These are phyloP conservation scores for Priceomyces medius DNA, from an alignment of 805 yeast genomes.

Conservation along the genomic window DNA sequence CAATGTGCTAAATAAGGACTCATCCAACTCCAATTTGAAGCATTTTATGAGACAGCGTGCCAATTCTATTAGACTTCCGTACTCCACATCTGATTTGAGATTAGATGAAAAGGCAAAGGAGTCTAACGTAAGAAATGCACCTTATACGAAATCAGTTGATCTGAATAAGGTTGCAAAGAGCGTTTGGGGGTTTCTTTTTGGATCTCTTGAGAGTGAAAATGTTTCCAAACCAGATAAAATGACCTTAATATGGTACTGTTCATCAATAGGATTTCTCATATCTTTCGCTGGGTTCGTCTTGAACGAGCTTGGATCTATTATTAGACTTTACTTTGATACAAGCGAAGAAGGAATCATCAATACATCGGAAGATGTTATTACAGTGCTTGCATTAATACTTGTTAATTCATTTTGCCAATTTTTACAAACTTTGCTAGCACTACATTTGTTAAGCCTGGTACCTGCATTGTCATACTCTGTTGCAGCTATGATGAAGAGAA, in stretches of 20 bases:
- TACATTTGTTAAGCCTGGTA: constrained; percentile 74
- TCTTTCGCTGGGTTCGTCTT: constrained; percentile 73
- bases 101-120: constrained; percentile 24
- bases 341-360: constrained; percentile 7
- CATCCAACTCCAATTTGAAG: constrained; percentile 1
- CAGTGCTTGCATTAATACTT: constrained; percentile 51
- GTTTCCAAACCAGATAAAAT: constrained; percentile 67
- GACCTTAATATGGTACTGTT: constrained; percentile 77
- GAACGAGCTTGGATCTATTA: constrained; percentile 50
- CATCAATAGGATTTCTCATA: constrained; percentile 65
- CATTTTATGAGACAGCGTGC: constrained; percentile 21
- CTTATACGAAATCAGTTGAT: constrained; percentile 13
- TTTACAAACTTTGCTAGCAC: constrained; percentile 75
- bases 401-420: constrained; percentile 77
- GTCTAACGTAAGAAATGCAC: constrained; percentile 1
- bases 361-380: constrained; percentile 20
- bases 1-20: constrained; percentile 2
- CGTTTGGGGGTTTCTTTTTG: constrained; percentile 22
- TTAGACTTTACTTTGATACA: constrained; percentile 8
- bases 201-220: constrained; percentile 14
- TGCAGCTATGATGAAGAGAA: constrained; percentile 84
- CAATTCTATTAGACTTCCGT: constrained; percentile 26
- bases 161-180: constrained; percentile 15
- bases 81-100: constrained; percentile 32
- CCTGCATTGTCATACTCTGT: constrained; percentile 85